Percentiles rank a stretch among this genome's conserved stretches.
Evolutionary conservation across 371 early-diverging fungal species (phyloP).

Genomic region (Mucor lusitanicus): DNA sequence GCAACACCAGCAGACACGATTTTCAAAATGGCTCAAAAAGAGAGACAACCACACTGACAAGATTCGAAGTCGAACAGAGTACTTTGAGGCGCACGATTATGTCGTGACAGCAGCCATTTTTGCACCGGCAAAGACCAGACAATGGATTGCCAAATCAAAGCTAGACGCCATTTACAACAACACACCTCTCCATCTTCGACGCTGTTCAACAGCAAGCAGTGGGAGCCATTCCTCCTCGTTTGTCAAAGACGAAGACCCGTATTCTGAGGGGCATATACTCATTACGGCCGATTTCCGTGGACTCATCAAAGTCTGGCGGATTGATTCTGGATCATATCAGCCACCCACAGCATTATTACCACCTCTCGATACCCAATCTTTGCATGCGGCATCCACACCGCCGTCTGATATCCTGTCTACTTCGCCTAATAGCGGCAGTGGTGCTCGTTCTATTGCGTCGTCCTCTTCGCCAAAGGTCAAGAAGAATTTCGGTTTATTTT

Average conservation of each 20-base stretch:
- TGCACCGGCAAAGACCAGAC: constrained; percentile 62
- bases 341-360: not conserved
- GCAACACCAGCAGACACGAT: constrained; percentile 8
- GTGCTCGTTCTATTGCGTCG: not conserved
- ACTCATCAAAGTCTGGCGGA: constrained; percentile 62
- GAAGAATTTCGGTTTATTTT: constrained; percentile 11
- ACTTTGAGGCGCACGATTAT: constrained; percentile 52
- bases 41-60: constrained; percentile 14
- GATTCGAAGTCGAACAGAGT: constrained; percentile 29
- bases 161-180: constrained; percentile 44
- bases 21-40: constrained; percentile 29
- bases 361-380: not conserved
- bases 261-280: constrained; percentile 58
- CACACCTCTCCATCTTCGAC: constrained; percentile 8
- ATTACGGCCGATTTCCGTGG: constrained; percentile 62
- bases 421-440: not conserved
- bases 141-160: constrained; percentile 48
- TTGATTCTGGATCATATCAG: constrained; percentile 40
- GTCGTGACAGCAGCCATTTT: constrained; percentile 63
- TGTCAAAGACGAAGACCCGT: constrained; percentile 19
- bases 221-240: not conserved
- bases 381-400: not conserved
- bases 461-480: constrained; percentile 9
- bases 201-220: constrained; percentile 13
- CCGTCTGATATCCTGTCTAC: not conserved